Evolutionary conservation across 306 rosid species (phyloP).

Genomic region (Lathyrus oleraceus): DNA sequence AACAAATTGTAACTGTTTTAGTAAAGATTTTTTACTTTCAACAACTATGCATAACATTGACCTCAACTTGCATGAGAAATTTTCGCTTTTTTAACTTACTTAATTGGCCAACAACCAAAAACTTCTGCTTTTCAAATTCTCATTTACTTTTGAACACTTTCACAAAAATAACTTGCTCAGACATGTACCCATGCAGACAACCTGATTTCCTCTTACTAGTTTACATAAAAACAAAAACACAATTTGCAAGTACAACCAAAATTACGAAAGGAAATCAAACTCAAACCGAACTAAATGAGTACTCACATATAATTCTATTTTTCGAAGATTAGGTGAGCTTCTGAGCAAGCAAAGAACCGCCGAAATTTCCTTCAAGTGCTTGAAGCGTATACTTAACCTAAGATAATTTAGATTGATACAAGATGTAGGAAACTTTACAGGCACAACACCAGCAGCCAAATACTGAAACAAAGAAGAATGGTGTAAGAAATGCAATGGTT

Average conservation of each 20-base stretch:
- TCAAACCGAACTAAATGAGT: constrained; percentile 18
- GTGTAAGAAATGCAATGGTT: background rate
- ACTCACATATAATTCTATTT: constrained; percentile 42
- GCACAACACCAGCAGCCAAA: constrained; percentile 51
- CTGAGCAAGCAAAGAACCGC: constrained; percentile 48
- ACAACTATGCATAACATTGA: too few relatives aligned
- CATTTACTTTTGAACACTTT: too few relatives aligned
- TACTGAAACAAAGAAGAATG: constrained; percentile 41
- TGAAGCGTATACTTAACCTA: too few relatives aligned
- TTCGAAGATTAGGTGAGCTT: background rate
- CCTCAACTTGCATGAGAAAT: too few relatives aligned
- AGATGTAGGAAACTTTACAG: constrained; percentile 43
- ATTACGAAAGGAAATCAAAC: background rate
- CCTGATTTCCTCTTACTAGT: too few relatives aligned
- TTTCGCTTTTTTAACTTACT: too few relatives aligned
- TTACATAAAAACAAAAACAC: background rate
- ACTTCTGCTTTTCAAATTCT: too few relatives aligned
- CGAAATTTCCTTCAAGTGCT: constrained; percentile 41
- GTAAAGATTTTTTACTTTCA: too few relatives aligned
- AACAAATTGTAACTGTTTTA: too few relatives aligned
- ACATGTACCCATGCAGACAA: background rate
- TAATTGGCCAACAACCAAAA: too few relatives aligned
- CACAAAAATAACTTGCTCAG: too few relatives aligned
- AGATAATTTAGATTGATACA: constrained; percentile 36
- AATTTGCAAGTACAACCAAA: background rate